A percentile compares a stretch with the other conserved stretches of the same genome.
These are phyloP conservation scores for Kodamaea alishanica DNA, from an alignment of 1,139 yeast genomes.

Conservation along the genomic window DNA sequence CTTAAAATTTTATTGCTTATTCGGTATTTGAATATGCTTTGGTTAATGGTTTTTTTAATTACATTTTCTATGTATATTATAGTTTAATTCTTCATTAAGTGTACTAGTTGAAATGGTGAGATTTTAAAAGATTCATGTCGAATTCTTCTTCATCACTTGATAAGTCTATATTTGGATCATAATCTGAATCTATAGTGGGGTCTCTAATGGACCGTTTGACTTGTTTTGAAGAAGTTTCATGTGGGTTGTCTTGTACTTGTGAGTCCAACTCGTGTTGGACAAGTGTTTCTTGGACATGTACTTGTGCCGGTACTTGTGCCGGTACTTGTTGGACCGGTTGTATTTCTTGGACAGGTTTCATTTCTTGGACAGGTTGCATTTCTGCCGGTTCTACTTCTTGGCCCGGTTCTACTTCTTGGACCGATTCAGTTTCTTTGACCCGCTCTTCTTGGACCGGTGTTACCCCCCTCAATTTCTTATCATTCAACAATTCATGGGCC, in stretches of 20 bases:
- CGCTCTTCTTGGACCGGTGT: neutral
- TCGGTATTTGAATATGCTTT: no score
- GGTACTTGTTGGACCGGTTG: no score
- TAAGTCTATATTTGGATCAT: conserved; percentile 26
- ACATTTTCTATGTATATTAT: no score
- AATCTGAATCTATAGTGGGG: conserved; percentile 26
- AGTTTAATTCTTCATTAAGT: no score
- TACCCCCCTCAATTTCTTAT: conserved; percentile 17
- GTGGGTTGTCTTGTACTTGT: no score
- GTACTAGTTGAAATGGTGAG: conserved; percentile 2
- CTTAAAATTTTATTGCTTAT: no score
- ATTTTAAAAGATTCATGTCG: conserved; percentile 5
- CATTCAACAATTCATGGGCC: conserved; percentile 43
- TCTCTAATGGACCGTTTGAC: conserved; percentile 14
- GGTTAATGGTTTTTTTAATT: no score
- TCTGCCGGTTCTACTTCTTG: conserved; percentile 9
- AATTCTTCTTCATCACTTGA: conserved; percentile 11
- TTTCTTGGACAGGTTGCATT: conserved; percentile 7
- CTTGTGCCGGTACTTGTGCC: neutral
- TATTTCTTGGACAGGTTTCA: conserved; percentile 6
- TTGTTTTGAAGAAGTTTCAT: no score
- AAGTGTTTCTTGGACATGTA: no score
- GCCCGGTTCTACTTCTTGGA: conserved; percentile 2
- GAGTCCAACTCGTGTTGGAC: no score
- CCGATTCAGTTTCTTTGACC: conserved; percentile 3